Evolutionary conservation across 345 rosid genomes (phyloP), one percentile per base, ranked within the genome.

Genomic region (Acer negundo): DNA sequence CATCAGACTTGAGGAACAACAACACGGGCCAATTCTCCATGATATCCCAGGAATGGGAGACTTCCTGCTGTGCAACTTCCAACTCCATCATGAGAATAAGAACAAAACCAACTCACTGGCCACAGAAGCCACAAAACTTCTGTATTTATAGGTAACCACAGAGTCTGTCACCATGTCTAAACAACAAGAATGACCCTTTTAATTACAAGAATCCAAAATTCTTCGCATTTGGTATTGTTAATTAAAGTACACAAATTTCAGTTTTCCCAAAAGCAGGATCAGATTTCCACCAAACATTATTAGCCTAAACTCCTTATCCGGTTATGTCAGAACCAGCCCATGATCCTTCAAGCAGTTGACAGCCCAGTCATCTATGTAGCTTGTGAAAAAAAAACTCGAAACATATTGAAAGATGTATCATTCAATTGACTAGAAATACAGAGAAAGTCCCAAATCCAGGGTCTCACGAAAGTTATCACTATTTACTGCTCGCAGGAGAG

Each of bases 121-220:
- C 76, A 28, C 66, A 64, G 49, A 76, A 62, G 62, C 75, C 63
- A 53, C 26, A 11, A 51, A 68, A 7, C 67, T 40, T 44, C 23
- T 31, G n/a, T 53, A 62, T 56, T 62, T 24, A 20, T 23, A 23
- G 67, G 26, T 64, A 47, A 72, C 22, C n/a, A 35, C 44, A 51
- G 24, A 71, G 72, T 72, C 61, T 47, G 79, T 76, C 44, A 53
- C 75, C 72, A 80, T 10, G 31, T 51, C 73, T 53, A 51, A 62
- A 63, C 24, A 2, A 12, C 59, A 20, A 49, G 26, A 49, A 38
- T 51, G 11, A 55, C 69, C 7, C 71, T 40, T 74, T 64, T 26
- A 64, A 63, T 69, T n/a, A 47, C 10, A 38, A 63, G 53, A 70
- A 26, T 44, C 19, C 31, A 56, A 71, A 44, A 58, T 55, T 17